Evolutionary conservation across 2,329 filamentous ascomycete genomes (phyloP).

Genomic region (Diaporthe ilicicola): DNA sequence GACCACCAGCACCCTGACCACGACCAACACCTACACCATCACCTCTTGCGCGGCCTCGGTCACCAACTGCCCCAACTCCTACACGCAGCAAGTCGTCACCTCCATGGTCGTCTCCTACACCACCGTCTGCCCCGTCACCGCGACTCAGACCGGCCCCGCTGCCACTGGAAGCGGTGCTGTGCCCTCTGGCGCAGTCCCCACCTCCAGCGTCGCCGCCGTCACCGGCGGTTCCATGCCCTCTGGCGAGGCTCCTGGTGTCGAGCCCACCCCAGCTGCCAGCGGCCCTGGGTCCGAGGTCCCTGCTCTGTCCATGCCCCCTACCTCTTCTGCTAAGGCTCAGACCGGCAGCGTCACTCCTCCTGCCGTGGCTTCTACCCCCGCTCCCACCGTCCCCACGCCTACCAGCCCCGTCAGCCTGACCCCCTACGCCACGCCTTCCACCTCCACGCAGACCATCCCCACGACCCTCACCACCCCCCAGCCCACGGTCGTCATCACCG

Average conservation of each 20-base stretch:
- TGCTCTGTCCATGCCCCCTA: background rate
- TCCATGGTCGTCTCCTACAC: conserved; percentile 37
- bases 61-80: conserved; percentile 42
- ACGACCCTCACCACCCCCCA: conserved; percentile 35
- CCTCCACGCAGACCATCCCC: conserved; percentile 36
- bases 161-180: conserved; percentile 4
- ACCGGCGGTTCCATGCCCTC: conserved; percentile 1
- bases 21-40: conserved; percentile 42
- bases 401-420: conserved; percentile 30
- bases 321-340: conserved; percentile 16
- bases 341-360: conserved; percentile 1
- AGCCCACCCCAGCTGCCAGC: background rate
- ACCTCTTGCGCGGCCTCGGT: conserved; percentile 42
- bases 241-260: background rate
- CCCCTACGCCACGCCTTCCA: conserved; percentile 31
- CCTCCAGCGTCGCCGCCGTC: background rate
- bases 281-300: too few relatives aligned
- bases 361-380: background rate
- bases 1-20: conserved; percentile 37
- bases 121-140: conserved; percentile 40
- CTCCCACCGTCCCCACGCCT: conserved; percentile 26
- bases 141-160: conserved; percentile 28
- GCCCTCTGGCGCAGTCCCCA: conserved; percentile 1
- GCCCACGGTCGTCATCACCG: conserved; percentile 35
- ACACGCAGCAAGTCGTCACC: conserved; percentile 40